A percentile compares a stretch with the other conserved stretches of the same genome.
Conservation (phyloP, 2,329 filamentous ascomycete genomes). For the Cadophora sp. region DNA sequence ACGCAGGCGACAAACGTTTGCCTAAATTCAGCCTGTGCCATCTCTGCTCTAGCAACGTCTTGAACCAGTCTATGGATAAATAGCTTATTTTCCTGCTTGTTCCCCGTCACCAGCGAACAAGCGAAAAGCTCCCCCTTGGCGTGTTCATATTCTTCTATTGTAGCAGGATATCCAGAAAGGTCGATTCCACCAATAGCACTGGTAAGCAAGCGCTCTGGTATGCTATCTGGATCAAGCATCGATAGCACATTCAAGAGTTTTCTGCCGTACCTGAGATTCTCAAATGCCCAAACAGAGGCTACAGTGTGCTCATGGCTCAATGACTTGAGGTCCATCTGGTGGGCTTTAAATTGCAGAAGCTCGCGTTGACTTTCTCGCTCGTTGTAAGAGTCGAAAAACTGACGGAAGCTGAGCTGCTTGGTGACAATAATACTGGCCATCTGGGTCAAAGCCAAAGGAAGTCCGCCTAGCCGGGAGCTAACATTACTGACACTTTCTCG, state of each 20-base stretch:
- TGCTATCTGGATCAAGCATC: conserved; percentile 39
- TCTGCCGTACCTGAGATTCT: not conserved
- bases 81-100: conserved; percentile 35
- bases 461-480: not conserved
- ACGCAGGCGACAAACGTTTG: not conserved
- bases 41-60: conserved; percentile 35
- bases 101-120: conserved; percentile 38
- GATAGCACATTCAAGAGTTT: conserved; percentile 32
- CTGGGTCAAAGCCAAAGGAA: not conserved
- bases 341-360: not conserved
- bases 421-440: conserved; percentile 5
- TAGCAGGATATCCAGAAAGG: conserved; percentile 26
- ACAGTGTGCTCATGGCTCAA: not conserved
- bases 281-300: not conserved
- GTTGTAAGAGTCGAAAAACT: not conserved
- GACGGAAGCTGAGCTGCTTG: not conserved
- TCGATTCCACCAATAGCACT: conserved; percentile 14
- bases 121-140: conserved; percentile 39
- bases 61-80: conserved; percentile 41
- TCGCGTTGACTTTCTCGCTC: not conserved
- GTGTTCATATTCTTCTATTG: conserved; percentile 30
- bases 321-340: no score
- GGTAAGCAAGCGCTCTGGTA: conserved; percentile 33
- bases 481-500: not conserved
- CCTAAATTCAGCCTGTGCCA: not conserved